phyloP scores from a whole-genome alignment of 202 grass and related monocot genomes.

The Carex sylvatica region DNA sequence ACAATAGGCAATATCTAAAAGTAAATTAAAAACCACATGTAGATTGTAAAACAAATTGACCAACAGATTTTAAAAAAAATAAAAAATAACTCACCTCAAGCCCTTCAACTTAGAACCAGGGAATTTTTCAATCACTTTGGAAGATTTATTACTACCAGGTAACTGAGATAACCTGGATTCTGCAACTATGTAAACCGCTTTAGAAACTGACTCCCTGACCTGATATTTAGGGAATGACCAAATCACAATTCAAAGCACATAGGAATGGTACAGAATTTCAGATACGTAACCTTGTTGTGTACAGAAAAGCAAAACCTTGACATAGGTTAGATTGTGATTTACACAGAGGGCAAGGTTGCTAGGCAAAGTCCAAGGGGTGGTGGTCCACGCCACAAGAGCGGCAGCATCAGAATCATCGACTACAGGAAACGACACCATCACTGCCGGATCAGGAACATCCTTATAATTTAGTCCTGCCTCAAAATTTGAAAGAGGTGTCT shows the following conservation, averaged over 20 bases:
- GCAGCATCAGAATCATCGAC: constrained; percentile 65
- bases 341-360: constrained; percentile 96
- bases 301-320: constrained; percentile 36
- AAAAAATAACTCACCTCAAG: constrained; percentile 47
- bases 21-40: too few relatives aligned
- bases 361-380: constrained; percentile 95
- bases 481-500: constrained; percentile 88
- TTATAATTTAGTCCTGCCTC: constrained; percentile 88
- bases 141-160: constrained; percentile 61
- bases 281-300: too few relatives aligned
- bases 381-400: constrained; percentile 85
- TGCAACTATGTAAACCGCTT: constrained; percentile 68
- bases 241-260: too few relatives aligned
- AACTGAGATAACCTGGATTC: constrained; percentile 87
- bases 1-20: not conserved
- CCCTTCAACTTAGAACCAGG: constrained; percentile 74
- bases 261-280: too few relatives aligned
- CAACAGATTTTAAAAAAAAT: constrained; percentile 1
- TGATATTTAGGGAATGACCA: too few relatives aligned
- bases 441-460: constrained; percentile 82
- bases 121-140: constrained; percentile 65
- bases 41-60: constrained; percentile 11
- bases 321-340: constrained; percentile 77
- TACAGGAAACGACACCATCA: constrained; percentile 84
- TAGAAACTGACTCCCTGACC: constrained; percentile 53